A percentile compares a stretch with the other conserved stretches of the same genome.
These are phyloP conservation scores for Solanum bulbocastanum DNA, from an alignment of 257 asterid genomes.

Conservation along the genomic window DNA sequence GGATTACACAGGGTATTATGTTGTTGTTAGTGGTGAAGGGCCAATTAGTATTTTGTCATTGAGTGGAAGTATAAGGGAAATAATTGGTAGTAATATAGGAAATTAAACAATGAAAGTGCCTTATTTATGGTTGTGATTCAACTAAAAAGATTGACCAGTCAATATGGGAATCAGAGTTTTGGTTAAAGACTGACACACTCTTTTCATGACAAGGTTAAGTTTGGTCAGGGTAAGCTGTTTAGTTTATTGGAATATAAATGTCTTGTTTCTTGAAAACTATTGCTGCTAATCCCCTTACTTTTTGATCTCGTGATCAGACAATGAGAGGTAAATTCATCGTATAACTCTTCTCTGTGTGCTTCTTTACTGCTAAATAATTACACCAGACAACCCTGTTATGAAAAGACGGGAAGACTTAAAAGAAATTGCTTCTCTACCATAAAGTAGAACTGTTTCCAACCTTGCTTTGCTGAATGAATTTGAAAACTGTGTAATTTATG, in stretches of 20 bases:
- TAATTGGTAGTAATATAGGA: neutral
- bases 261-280: neutral
- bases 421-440: neutral
- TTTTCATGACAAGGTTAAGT: neutral
- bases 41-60: neutral
- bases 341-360: neutral
- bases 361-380: neutral
- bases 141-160: neutral
- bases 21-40: neutral
- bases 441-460: neutral
- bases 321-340: neutral
- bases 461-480: neutral
- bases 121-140: neutral
- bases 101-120: neutral
- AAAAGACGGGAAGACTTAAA: neutral
- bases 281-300: neutral
- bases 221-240: neutral
- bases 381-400: neutral
- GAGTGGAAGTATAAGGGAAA: neutral
- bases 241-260: neutral
- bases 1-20: neutral
- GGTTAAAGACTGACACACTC: neutral
- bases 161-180: neutral
- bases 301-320: neutral
- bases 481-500: neutral